Conservation (phyloP, 2,329 filamentous ascomycete genomes). For the Pseudogymnoascus sp. region DNA sequence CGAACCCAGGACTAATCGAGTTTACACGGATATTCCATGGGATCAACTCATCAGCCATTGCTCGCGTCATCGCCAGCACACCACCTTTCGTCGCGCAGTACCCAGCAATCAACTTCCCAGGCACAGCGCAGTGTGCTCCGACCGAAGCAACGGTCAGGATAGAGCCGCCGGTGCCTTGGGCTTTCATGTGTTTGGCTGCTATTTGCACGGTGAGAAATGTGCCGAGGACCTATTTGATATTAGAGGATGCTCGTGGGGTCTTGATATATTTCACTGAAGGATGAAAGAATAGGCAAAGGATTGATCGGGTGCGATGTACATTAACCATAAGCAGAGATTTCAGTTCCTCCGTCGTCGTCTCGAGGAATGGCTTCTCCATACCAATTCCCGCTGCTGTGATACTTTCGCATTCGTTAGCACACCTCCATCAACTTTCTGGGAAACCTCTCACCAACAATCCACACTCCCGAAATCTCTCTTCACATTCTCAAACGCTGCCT, state of each 20-base stretch:
- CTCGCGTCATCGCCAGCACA: constrained; percentile 38
- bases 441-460: background rate
- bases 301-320: background rate
- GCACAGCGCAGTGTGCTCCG: constrained; percentile 35
- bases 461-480: background rate
- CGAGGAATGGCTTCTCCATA: background rate
- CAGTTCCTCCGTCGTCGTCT: background rate
- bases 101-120: constrained; percentile 20
- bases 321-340: background rate
- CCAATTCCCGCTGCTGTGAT: background rate
- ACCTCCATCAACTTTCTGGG: background rate
- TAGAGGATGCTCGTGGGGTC: background rate
- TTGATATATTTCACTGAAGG: background rate
- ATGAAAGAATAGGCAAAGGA: background rate
- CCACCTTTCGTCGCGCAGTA: constrained; percentile 36
- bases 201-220: background rate
- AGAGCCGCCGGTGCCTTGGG: constrained; percentile 36
- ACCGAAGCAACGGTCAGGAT: constrained; percentile 41
- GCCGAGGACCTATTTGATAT: background rate
- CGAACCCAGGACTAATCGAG: constrained; percentile 33
- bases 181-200: constrained; percentile 30
- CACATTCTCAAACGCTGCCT: background rate
- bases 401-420: background rate
- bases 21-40: constrained; percentile 32
- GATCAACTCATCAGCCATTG: constrained; percentile 31